Evolutionary conservation across 2,329 filamentous ascomycete genomes (phyloP), one percentile per base, ranked within the genome.

Genomic region (Ampelomyces quisqualis): DNA sequence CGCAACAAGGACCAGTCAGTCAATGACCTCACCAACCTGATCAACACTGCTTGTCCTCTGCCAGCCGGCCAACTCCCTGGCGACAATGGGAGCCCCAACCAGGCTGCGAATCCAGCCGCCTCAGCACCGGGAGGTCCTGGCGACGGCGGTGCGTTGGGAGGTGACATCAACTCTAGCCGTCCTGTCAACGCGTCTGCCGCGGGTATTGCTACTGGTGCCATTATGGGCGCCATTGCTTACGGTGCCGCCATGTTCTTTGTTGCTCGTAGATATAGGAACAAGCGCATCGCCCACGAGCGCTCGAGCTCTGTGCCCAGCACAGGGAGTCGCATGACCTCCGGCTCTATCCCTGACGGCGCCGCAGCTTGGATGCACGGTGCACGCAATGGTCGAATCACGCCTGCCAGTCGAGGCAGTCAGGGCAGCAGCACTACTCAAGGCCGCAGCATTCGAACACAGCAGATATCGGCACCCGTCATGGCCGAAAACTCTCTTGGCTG

Each of bases 401-500:
- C 77, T 34, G 67, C 64, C 30, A 73, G 70, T 31, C 65, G 70
- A 51, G 66, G 67, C 42, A 66, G 63, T 35, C 58, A 49, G 21
- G 59, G 60, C 38, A 65, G 61, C 41, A 61, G 56, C 47, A 90
- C 86, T 64, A 86, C 85, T 52, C 79, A 82, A 45, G 78, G 76
- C 53, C 78, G 78, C 34, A 84, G 77, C 52, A 77, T 80, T 40
- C 73, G 84, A 48, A 84, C 82, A 39, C 78, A 82, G 60, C 80
- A 85, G 70, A 95, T 96, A 66, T 94, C 88, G 47, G 88, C 88
- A 22, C 90, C 90, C 3, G 86, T 95, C 50, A 90, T 90, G 69
- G 86, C 90, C 3, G 90, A 94, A 75, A 96, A 96, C 77, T 95
- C 89, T 36, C 80, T 96, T 53, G 90, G 90, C 60, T 96, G 90